Conservation (phyloP, 2,329 filamentous ascomycete species). For the Alternaria sp. region DNA sequence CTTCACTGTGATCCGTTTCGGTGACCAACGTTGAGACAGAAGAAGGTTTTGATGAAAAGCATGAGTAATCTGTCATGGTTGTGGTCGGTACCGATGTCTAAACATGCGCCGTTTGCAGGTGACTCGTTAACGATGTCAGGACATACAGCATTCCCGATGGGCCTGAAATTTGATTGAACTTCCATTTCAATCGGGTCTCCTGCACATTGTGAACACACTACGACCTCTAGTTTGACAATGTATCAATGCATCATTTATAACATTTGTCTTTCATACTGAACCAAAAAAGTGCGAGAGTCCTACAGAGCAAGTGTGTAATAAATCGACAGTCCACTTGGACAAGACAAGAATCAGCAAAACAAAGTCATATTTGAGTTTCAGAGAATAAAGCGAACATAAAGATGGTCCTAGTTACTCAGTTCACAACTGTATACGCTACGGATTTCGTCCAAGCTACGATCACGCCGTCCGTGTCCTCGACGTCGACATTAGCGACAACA, state of each 20-base stretch:
- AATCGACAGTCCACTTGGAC: background rate
- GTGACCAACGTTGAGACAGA: background rate
- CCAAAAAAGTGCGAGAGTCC: background rate
- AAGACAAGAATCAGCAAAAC: background rate
- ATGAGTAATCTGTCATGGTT: background rate
- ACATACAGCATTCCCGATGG: background rate
- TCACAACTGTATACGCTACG: conserved; percentile 11
- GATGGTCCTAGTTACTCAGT: conserved; percentile 10
- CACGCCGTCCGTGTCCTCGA: background rate
- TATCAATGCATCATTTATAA: background rate
- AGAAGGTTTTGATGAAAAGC: background rate
- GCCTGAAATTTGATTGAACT: background rate
- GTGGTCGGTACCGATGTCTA: background rate
- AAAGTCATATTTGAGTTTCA: background rate
- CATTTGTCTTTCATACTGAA: background rate
- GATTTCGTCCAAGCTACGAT: background rate
- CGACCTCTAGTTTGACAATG: background rate
- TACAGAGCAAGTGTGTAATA: background rate
- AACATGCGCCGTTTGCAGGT: background rate
- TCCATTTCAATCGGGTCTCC: background rate
- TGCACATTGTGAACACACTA: background rate
- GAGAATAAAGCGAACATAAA: background rate
- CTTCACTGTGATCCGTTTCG: background rate
- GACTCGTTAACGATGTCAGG: background rate
- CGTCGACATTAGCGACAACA: background rate